Percentiles rank a stretch among this genome's conserved stretches.
Conservation (phyloP, 2,329 filamentous ascomycete species). For the Microcyclospora tardicrescens region DNA sequence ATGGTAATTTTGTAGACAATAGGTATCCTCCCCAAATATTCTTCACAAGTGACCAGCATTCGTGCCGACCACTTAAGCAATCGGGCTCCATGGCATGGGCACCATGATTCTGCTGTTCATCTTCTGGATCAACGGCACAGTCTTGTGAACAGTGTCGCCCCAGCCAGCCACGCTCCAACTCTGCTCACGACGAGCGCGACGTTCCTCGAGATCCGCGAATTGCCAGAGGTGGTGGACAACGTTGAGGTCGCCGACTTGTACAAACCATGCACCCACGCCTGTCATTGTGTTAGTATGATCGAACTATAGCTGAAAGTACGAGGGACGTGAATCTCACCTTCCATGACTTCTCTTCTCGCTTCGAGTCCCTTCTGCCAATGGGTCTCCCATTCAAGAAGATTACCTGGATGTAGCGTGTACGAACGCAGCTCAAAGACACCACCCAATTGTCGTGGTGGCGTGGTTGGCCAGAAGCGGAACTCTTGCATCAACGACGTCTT, state of each 20-base stretch:
- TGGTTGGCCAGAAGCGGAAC: slow-evolving; percentile 98
- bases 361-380: slow-evolving; percentile 91
- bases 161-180: slow-evolving; percentile 93
- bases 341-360: slow-evolving; percentile 92
- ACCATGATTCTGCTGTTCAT: slow-evolving; percentile 94
- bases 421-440: slow-evolving; percentile 93
- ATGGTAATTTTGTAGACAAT: no score
- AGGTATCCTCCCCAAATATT: no score
- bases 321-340: slow-evolving; percentile 41
- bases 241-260: slow-evolving; percentile 94
- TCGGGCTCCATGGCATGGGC: slow-evolving; percentile 92
- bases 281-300: slow-evolving; percentile 42
- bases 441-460: slow-evolving; percentile 74
- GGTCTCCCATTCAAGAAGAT: slow-evolving; percentile 95
- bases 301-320: not conserved
- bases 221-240: slow-evolving; percentile 98
- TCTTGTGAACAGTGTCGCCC: slow-evolving; percentile 60
- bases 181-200: slow-evolving; percentile 78
- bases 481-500: slow-evolving; percentile 94
- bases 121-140: slow-evolving; percentile 85
- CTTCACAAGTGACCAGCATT: not conserved
- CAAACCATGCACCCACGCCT: slow-evolving; percentile 74
- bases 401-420: slow-evolving; percentile 90
- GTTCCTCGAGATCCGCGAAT: slow-evolving; percentile 91
- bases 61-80: slow-evolving; percentile 43